Evolutionary conservation across 2,329 filamentous ascomycete genomes (phyloP).

Genomic region (Xylariaceae sp.): DNA sequence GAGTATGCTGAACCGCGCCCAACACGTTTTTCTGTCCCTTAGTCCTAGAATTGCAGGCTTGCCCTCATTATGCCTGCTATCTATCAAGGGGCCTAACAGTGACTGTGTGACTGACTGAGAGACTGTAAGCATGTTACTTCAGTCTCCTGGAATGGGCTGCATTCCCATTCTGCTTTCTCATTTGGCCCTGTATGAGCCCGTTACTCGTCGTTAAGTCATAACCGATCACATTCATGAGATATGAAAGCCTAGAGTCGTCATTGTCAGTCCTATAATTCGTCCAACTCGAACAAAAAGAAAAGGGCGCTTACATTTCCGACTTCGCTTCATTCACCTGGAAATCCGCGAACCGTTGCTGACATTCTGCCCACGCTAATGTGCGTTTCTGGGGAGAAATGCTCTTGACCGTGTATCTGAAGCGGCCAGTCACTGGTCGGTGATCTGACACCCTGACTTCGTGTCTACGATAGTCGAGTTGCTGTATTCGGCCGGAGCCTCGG

Average conservation of each 20-base stretch:
- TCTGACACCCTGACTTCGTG: slow-evolving; percentile 91
- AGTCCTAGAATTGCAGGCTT: neutral
- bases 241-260: slow-evolving; percentile 40
- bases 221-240: slow-evolving; percentile 48
- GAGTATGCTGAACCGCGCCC: neutral
- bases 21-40: neutral
- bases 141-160: slow-evolving; percentile 20
- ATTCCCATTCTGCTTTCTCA: slow-evolving; percentile 21
- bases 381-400: slow-evolving; percentile 65
- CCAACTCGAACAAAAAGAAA: slow-evolving; percentile 21
- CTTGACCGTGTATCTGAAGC: slow-evolving; percentile 80
- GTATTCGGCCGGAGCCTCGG: slow-evolving; percentile 71
- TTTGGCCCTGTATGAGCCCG: slow-evolving; percentile 40
- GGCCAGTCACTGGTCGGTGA: slow-evolving; percentile 84
- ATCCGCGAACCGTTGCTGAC: slow-evolving; percentile 68
- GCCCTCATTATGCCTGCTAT: neutral
- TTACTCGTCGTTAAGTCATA: slow-evolving; percentile 50
- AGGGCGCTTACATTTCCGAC: slow-evolving; percentile 63
- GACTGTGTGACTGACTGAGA: neutral
- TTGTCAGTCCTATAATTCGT: slow-evolving; percentile 22
- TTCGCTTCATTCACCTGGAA: slow-evolving; percentile 62
- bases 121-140: slow-evolving; percentile 5
- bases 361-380: slow-evolving; percentile 63
- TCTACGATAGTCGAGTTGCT: slow-evolving; percentile 79
- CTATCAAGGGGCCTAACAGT: neutral